These are phyloP conservation scores for Phytophthora podocarpi DNA, from an alignment of 352 stramenopile genomes.

Conservation along the genomic window DNA sequence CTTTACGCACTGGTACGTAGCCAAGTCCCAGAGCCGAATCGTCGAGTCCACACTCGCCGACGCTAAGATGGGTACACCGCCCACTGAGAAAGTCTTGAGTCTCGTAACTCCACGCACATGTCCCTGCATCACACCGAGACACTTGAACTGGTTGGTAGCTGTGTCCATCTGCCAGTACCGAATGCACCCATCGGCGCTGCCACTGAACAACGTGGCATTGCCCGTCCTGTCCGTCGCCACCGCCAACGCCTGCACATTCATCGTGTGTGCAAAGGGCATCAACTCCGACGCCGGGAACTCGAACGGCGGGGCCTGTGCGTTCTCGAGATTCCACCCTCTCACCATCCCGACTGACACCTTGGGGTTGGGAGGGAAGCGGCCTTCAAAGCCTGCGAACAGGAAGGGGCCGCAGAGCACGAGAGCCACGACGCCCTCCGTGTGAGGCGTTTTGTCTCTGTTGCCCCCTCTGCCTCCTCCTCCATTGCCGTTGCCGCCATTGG, in stretches of 20 bases:
- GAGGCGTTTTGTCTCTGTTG: slow-evolving; percentile 23
- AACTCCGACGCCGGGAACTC: slow-evolving; percentile 65
- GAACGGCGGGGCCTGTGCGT: slow-evolving; percentile 59
- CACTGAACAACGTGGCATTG: slow-evolving; percentile 79
- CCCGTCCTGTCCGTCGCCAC: slow-evolving; percentile 71
- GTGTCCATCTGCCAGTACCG: slow-evolving; percentile 85
- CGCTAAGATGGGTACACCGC: slow-evolving; percentile 65
- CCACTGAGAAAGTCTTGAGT: slow-evolving; percentile 84
- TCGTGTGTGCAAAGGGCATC: slow-evolving; percentile 81
- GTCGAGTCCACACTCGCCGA: slow-evolving; percentile 85
- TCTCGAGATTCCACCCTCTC: slow-evolving; percentile 85
- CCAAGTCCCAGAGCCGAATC: slow-evolving; percentile 84
- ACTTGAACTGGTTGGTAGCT: slow-evolving; percentile 74
- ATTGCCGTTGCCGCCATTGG: slow-evolving; percentile 14
- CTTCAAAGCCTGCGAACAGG: slow-evolving; percentile 85
- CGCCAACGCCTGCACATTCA: slow-evolving; percentile 73
- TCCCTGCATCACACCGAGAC: slow-evolving; percentile 72
- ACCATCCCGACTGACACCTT: slow-evolving; percentile 76
- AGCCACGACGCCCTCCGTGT: slow-evolving; percentile 62
- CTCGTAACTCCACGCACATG: slow-evolving; percentile 81
- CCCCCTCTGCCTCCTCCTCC: slow-evolving; percentile 8
- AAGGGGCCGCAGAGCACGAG: slow-evolving; percentile 79
- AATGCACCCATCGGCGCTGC: slow-evolving; percentile 74
- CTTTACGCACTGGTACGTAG: slow-evolving; percentile 84
- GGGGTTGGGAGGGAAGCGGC: slow-evolving; percentile 56